A percentile compares a stretch with the other conserved stretches of the same genome.
phyloP scores from a whole-genome alignment of 768 basidiomycete genomes.

The Chlorophyllum brunneum region DNA sequence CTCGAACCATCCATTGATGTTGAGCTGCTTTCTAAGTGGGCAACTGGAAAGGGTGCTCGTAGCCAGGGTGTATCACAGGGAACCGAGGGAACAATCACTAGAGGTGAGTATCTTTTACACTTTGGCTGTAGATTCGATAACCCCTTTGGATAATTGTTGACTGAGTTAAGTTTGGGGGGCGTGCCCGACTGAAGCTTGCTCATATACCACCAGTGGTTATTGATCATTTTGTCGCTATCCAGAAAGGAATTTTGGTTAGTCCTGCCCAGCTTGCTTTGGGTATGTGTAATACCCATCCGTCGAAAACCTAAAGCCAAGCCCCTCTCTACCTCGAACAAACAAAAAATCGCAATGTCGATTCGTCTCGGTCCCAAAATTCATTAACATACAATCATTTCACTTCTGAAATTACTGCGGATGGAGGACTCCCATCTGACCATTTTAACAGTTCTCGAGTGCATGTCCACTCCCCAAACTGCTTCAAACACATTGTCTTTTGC shows the following conservation, averaged over 20 bases:
- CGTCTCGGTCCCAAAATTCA: neutral
- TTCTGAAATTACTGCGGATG: neutral
- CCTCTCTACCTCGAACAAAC: too few relatives aligned
- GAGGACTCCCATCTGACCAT: neutral
- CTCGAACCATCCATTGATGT: constrained; percentile 30
- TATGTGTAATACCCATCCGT: too few relatives aligned
- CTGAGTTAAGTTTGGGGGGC: too few relatives aligned
- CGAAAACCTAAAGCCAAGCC: too few relatives aligned
- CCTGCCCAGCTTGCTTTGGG: too few relatives aligned
- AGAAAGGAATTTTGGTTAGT: too few relatives aligned
- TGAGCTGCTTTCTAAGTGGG: constrained; percentile 35
- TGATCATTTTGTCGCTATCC: too few relatives aligned
- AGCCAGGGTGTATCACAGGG: constrained; percentile 16
- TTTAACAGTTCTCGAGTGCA: constrained; percentile 57
- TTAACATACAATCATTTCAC: too few relatives aligned
- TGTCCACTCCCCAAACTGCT: constrained; percentile 39
- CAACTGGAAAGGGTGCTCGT: constrained; percentile 28
- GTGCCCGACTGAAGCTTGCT: too few relatives aligned
- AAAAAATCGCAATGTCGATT: neutral
- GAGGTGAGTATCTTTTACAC: constrained; percentile 24
- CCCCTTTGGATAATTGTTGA: too few relatives aligned
- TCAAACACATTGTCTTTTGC: constrained; percentile 35
- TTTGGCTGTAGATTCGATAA: too few relatives aligned
- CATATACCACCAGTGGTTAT: too few relatives aligned
- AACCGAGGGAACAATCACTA: constrained; percentile 16